Percentiles rank a stretch among this genome's conserved stretches.
These are phyloP conservation scores for Leishmania major DNA, from an alignment of 208 protist genomes.

Conservation along the genomic window DNA sequence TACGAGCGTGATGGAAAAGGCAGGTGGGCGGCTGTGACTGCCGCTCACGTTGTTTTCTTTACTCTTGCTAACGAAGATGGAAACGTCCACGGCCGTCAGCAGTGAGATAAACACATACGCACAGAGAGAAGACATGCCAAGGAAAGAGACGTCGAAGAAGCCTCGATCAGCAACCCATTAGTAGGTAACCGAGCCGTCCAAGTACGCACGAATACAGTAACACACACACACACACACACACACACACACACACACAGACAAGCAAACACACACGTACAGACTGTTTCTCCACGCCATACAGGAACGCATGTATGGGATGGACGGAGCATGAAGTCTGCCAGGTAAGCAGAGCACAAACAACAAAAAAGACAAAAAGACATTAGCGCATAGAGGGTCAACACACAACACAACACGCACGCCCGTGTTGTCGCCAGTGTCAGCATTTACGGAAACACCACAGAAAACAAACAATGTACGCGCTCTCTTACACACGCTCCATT, in stretches of 20 bases:
- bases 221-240: constrained; percentile 13
- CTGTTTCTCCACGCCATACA: background rate
- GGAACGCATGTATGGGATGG: background rate
- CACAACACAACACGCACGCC: background rate
- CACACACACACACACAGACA: constrained; percentile 10
- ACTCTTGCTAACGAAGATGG: constrained; percentile 8
- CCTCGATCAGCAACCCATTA: background rate
- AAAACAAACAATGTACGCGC: background rate
- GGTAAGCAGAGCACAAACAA: background rate
- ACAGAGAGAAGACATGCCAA: background rate
- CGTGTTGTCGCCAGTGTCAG: background rate
- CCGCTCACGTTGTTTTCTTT: background rate
- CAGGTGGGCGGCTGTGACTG: background rate
- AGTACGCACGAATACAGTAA: background rate
- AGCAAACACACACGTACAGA: constrained; percentile 9
- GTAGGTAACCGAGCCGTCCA: background rate
- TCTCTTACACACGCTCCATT: background rate
- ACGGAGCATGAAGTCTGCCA: background rate
- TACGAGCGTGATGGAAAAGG: background rate
- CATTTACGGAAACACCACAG: background rate
- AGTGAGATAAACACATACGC: background rate
- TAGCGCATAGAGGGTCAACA: background rate
- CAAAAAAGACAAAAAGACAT: background rate
- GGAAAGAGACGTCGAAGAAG: background rate
- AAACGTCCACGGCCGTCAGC: constrained; percentile 7